Conservation (phyloP, 257 asterid genomes). For the Datura wrightii region DNA sequence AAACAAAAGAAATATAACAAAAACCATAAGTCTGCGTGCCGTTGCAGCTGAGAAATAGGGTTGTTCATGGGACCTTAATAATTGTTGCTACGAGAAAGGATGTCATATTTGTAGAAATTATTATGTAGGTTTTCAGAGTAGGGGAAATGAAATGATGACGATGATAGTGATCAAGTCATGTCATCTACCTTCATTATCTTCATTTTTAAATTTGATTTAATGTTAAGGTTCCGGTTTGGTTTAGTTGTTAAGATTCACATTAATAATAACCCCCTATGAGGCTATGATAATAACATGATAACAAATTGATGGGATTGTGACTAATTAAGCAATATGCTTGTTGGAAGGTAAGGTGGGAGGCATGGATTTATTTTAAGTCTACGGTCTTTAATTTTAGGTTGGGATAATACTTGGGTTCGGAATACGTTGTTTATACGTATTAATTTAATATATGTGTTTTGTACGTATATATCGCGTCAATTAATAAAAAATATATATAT, state of each 20-base stretch:
- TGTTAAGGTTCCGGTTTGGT: conserved; percentile 31
- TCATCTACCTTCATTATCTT: conserved; percentile 32
- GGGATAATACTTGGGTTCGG: too few species aligned
- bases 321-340: not conserved
- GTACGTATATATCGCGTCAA: too few species aligned
- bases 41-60: conserved; percentile 16
- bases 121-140: not conserved
- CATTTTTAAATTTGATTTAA: conserved; percentile 27
- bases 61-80: not conserved
- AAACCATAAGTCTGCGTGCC: conserved; percentile 37
- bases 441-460: too few species aligned
- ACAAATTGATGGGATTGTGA: not conserved
- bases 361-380: too few species aligned
- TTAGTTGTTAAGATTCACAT: conserved; percentile 31
- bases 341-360: not conserved
- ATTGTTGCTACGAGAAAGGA: not conserved
- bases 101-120: not conserved
- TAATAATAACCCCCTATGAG: not conserved
- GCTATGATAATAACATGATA: conserved; percentile 11
- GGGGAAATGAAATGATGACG: not conserved
- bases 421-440: too few species aligned
- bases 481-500: too few species aligned
- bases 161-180: conserved; percentile 35
- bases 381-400: too few species aligned
- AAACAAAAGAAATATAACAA: not conserved